phyloP scores from a whole-genome alignment of 2,329 filamentous ascomycete genomes.

The Decorospora gaudefroyi region DNA sequence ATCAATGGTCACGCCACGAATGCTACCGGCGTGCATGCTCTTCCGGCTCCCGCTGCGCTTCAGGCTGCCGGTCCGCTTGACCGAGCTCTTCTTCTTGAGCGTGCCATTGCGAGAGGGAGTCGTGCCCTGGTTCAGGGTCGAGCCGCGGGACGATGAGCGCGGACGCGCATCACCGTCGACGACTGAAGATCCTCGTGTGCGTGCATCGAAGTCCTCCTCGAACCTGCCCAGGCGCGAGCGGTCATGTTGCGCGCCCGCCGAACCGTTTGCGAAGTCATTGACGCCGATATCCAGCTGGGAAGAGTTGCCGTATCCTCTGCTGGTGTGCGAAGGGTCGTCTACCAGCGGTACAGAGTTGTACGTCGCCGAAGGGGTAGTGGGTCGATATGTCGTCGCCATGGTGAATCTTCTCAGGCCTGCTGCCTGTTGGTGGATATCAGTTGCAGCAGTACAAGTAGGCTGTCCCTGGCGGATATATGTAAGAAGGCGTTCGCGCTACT shows the following conservation, averaged over 20 bases:
- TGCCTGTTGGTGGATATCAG: constrained; percentile 7
- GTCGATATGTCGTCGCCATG: constrained; percentile 37
- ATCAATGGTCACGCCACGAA: constrained; percentile 76
- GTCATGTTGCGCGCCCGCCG: constrained; percentile 36
- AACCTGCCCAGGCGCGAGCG: constrained; percentile 56
- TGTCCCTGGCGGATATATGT: constrained; percentile 15
- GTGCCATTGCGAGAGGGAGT: constrained; percentile 68
- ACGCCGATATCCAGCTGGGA: constrained; percentile 33
- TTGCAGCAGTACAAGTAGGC: constrained; percentile 7
- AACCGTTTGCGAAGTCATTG: constrained; percentile 48
- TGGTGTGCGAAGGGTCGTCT: constrained; percentile 45
- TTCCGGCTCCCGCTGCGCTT: constrained; percentile 79
- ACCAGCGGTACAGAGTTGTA: constrained; percentile 48
- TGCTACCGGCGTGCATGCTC: constrained; percentile 83
- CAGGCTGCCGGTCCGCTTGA: constrained; percentile 74
- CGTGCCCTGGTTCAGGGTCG: constrained; percentile 49
- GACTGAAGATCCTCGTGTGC: constrained; percentile 68
- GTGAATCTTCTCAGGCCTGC: constrained; percentile 3
- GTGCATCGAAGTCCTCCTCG: constrained; percentile 73
- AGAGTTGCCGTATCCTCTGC: constrained; percentile 40
- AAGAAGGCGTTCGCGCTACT: constrained; percentile 9
- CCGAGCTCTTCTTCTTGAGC: constrained; percentile 83
- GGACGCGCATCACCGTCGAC: constrained; percentile 61
- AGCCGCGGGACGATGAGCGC: constrained; percentile 64
- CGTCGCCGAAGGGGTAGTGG: constrained; percentile 21